phyloP scores from a whole-genome alignment of 345 rosid genomes.

The Populus simonii region DNA sequence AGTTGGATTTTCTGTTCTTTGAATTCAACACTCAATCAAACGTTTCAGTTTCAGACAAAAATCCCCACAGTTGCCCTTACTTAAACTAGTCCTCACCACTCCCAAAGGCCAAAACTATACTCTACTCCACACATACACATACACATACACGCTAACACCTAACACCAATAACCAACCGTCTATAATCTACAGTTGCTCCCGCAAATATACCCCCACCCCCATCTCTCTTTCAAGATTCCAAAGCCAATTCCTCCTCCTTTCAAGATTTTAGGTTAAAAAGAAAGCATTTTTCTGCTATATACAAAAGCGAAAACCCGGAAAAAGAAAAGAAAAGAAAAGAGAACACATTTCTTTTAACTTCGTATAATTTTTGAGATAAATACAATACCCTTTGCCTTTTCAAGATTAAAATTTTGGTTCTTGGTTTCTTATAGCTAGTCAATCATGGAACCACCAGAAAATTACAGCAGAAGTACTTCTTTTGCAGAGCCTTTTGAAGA shows the following conservation, averaged over 20 bases:
- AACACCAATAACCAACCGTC: too few species aligned
- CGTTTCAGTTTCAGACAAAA: constrained; percentile 5
- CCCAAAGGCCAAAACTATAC: neutral
- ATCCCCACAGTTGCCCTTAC: constrained; percentile 10
- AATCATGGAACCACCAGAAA: constrained; percentile 62
- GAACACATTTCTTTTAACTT: neutral
- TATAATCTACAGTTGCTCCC: neutral
- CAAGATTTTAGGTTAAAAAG: neutral
- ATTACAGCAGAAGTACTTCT: neutral
- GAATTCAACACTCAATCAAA: neutral
- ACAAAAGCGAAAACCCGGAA: neutral
- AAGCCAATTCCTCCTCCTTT: neutral
- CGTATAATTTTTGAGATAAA: neutral
- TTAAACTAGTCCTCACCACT: too few species aligned
- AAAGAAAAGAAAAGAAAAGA: neutral
- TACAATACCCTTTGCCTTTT: neutral
- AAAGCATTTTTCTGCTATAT: neutral
- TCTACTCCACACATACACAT: neutral
- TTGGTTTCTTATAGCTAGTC: neutral
- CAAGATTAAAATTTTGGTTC: neutral
- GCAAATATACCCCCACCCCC: neutral
- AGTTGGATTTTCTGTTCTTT: neutral
- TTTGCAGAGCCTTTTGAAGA: constrained; percentile 37
- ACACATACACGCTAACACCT: neutral
- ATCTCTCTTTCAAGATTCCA: constrained; percentile 9